Base-by-base conservation (phyloP, 192 early-diverging fungal species). In the Mortierella hygrophila region DNA sequence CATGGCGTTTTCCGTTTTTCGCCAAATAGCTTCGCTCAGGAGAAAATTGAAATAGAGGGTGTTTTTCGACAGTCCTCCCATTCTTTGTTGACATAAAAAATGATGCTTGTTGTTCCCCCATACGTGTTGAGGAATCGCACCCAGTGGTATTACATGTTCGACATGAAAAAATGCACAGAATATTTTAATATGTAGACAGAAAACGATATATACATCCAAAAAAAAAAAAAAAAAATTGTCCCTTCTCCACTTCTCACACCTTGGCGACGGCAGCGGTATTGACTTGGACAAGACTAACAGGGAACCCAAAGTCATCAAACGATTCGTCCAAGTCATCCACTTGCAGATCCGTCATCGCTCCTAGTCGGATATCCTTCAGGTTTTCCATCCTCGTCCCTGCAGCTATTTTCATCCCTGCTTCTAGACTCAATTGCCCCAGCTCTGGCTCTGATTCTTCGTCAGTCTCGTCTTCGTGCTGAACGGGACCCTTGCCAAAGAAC, bases 281-380 rank as follows among this genome's bases (percentile, higher is more conserved):
- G 29, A 8, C 21, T 29, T 70, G 42, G 18, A 54, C 74, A 10
- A 37, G 1, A 29, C 55, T 21, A 6, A 85, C 75, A 6, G 83
- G 83, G 70, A 85, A 80, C 23, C 83, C 83, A 77, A 85, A 80
- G 57, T 85, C 83, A 77, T 85, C 83, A 46, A 80, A 85, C n/a
- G 75, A 44, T 1, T 71, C 81, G 11, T 77, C 75, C 5, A 77
- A 15, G 9, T 40, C 70, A 11, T 46, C 54, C 21, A 78, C 35
- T 0, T 46, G 11, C 10, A 18, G 46, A 42, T 26, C 35, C 37
- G 18, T 13, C 18, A 40, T 18, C 44, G 1, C 15, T 1, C 60
- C 18, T 44, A 40, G 21, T 21, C 21, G 40, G 11, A 65, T 47
- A 52, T 70, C n/a, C 23, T 1, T 32, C 54, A 32, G 47, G 38